phyloP scores from a whole-genome alignment of 2,329 filamentous ascomycete genomes.

The Talaromyces sp. region DNA sequence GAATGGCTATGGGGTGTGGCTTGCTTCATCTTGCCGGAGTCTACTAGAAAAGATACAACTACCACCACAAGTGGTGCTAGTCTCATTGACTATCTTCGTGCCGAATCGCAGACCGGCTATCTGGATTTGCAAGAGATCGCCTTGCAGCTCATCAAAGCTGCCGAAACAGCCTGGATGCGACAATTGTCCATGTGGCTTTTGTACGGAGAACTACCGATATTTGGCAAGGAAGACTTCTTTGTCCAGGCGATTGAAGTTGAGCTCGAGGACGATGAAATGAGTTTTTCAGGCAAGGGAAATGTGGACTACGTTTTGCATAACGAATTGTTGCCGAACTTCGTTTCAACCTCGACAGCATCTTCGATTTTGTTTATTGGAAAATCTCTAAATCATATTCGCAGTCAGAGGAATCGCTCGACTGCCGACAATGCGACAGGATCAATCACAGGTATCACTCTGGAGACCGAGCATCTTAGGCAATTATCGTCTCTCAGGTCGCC shows the following conservation, averaged over 20 bases:
- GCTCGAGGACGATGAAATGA: constrained; percentile 29
- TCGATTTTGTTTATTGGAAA: constrained; percentile 90
- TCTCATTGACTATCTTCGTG: constrained; percentile 72
- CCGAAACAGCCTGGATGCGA: constrained; percentile 87
- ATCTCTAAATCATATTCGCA: constrained; percentile 78
- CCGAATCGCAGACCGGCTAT: constrained; percentile 82
- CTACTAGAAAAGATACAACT: constrained; percentile 25
- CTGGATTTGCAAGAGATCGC: constrained; percentile 77
- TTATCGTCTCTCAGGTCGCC: constrained; percentile 69
- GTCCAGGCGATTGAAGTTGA: constrained; percentile 52
- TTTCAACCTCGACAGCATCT: constrained; percentile 67
- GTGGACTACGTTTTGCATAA: constrained; percentile 58
- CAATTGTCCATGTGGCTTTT: constrained; percentile 88
- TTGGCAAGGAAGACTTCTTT: constrained; percentile 84
- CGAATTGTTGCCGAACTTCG: constrained; percentile 72
- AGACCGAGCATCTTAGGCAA: constrained; percentile 48
- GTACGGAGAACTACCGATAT: constrained; percentile 76
- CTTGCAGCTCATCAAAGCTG: constrained; percentile 67
- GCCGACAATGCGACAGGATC: constrained; percentile 29
- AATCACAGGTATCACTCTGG: constrained; percentile 61
- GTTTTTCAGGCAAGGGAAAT: constrained; percentile 38
- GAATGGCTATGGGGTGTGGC: constrained; percentile 79
- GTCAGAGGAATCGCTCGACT: constrained; percentile 41
- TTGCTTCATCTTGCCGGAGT: constrained; percentile 61
- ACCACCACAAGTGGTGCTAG: constrained; percentile 57